Evolutionary conservation across 2,329 filamentous ascomycete genomes (phyloP), one percentile per base, ranked within the genome.

Genomic region (Trichoderma brevicompactum): DNA sequence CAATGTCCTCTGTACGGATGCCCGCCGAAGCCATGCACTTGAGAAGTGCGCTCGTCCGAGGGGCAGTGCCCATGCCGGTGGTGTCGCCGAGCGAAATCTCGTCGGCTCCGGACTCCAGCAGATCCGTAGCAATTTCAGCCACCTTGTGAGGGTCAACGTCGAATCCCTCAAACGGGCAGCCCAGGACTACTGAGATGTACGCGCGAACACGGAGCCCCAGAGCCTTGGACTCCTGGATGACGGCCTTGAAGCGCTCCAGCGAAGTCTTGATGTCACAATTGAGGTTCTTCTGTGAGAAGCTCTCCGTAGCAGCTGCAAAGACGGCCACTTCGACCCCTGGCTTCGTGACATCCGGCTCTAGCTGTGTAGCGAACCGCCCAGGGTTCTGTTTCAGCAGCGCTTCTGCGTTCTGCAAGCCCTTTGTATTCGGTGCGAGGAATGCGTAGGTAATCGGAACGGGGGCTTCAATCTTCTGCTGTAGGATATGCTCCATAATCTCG

Each of bases 11-110:
- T 63, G 83, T 84, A 19, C 89, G 83, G 17, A 96, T 83, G 0
- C 89, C 89, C 1, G 89, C 90, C 1, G 87, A 84, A 8, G 82
- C 77, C 77, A 92, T 79, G 64, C 88, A 88, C 68, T 83, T 83
- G 65, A 93, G 80, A 53, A 93, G 79, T 64, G 86, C 85, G 64
- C 82, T 80, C 2, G 89, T 92, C 64, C 87, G 81, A 17, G 88
- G 88, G n/a, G 88, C 89, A 0, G 92, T 96, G 38, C 93, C 94
- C 85, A 96, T 93, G 17, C 94, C 94, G 0, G 93, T 94, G 0
- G 94, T 97, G 73, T 97, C 94, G 7, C 92, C 93, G 0, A 97
- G 85, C 1, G 91, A 91, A 70, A 97, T 93, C 81, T 97, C 92
- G 73, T 96, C 92, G 19, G 92, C 94, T 17, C 94, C 94, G 82